Conservation (phyloP, 2,329 filamentous ascomycete species). For the Aspergillus ochraceus region DNA sequence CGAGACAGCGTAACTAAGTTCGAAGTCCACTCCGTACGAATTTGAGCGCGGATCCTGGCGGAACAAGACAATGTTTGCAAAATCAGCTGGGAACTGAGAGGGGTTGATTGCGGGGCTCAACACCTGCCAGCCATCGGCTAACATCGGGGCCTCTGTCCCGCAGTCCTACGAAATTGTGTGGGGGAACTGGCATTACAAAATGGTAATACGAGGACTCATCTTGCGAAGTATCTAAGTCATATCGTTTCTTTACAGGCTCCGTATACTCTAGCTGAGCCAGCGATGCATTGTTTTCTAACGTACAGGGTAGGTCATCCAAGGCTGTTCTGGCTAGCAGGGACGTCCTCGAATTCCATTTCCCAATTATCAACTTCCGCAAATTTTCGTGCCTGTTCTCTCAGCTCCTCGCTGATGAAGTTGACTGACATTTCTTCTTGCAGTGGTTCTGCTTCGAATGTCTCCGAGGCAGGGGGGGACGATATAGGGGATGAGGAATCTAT, state of each 20-base stretch:
- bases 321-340: conserved; percentile 29
- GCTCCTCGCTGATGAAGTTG: conserved; percentile 36
- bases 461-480: conserved; percentile 34
- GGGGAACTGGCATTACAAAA: no score
- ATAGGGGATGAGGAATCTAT: conserved; percentile 30
- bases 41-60: not conserved
- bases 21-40: not conserved
- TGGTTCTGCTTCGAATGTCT: conserved; percentile 27
- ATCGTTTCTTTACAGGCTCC: not conserved
- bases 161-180: not conserved
- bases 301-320: conserved; percentile 8
- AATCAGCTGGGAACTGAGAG: not conserved
- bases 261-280: not conserved
- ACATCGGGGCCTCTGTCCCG: not conserved
- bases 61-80: not conserved
- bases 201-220: not conserved
- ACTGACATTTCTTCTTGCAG: conserved; percentile 10
- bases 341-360: conserved; percentile 47
- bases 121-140: conserved; percentile 1
- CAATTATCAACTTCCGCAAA: conserved; percentile 45
- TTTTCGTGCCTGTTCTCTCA: conserved; percentile 36
- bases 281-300: not conserved
- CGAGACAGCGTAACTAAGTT: not conserved
- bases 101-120: not conserved
- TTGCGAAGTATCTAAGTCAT: no score